Percentiles rank a stretch among this genome's conserved stretches.
Evolutionary conservation across 768 basidiomycete genomes (phyloP).

Genomic region (Kwoniella sp.): DNA sequence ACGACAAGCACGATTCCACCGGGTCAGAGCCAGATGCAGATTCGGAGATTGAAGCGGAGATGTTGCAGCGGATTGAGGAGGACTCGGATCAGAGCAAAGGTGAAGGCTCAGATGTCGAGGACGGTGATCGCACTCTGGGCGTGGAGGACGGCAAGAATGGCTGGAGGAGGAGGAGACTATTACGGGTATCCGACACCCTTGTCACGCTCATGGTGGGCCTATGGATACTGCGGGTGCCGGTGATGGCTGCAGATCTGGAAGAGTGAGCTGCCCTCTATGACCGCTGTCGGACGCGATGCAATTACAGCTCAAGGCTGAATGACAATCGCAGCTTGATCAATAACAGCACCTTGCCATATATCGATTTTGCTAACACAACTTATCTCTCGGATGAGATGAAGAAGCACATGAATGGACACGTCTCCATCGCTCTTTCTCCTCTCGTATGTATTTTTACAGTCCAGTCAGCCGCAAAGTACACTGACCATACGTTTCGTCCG

Average conservation of each 20-base stretch:
- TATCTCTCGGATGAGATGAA: constrained; percentile 62
- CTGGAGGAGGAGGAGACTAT: constrained; percentile 18
- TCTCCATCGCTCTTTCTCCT: constrained; percentile 64
- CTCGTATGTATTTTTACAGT: constrained; percentile 56
- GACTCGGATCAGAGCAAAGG: background rate
- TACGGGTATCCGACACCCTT: constrained; percentile 57
- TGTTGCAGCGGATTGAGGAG: constrained; percentile 20
- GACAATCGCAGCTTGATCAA: constrained; percentile 62
- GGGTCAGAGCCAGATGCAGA: constrained; percentile 3
- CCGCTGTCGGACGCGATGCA: background rate
- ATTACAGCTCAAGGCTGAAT: background rate
- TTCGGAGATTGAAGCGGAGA: constrained; percentile 26
- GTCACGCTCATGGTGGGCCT: constrained; percentile 69
- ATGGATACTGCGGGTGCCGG: constrained; percentile 73
- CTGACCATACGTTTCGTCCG: background rate
- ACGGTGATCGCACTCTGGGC: background rate
- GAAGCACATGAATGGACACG: constrained; percentile 68
- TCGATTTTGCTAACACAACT: constrained; percentile 60
- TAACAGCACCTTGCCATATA: constrained; percentile 70
- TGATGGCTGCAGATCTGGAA: constrained; percentile 70
- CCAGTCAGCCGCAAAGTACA: background rate
- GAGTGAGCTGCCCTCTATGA: constrained; percentile 54
- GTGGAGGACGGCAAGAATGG: background rate
- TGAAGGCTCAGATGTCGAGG: background rate
- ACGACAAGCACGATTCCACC: constrained; percentile 5